These are phyloP conservation scores for Amanita jacksonii DNA, from an alignment of 768 basidiomycete genomes.

Conservation along the genomic window DNA sequence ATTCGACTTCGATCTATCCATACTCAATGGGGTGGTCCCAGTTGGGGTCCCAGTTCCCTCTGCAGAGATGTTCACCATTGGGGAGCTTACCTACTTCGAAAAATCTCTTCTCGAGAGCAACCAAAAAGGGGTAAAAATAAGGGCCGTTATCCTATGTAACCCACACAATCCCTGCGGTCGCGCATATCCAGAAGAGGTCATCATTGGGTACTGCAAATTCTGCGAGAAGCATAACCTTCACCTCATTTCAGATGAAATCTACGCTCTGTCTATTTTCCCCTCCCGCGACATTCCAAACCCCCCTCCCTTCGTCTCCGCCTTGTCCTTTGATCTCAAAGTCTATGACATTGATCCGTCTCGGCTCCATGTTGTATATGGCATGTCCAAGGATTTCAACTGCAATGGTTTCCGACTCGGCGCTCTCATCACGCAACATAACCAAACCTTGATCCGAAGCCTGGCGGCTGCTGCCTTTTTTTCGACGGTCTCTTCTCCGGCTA, in stretches of 20 bases:
- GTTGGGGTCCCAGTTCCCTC: slow-evolving; percentile 8
- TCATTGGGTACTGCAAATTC: slow-evolving; percentile 14
- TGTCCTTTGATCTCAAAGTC: slow-evolving; percentile 14
- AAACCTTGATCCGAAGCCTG: slow-evolving; percentile 12
- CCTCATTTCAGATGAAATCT: slow-evolving; percentile 22
- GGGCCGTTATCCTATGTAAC: slow-evolving; percentile 20
- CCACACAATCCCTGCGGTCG: slow-evolving; percentile 22
- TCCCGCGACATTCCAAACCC: slow-evolving; percentile 14
- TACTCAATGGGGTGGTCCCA: slow-evolving; percentile 6
- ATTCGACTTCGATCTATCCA: slow-evolving; percentile 10
- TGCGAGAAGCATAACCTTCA: slow-evolving; percentile 17
- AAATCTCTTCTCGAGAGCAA: slow-evolving; percentile 10
- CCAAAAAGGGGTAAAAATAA: slow-evolving; percentile 12
- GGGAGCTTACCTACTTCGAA: slow-evolving; percentile 15
- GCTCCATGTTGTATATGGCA: slow-evolving; percentile 20
- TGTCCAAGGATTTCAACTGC: slow-evolving; percentile 22
- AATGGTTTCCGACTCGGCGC: slow-evolving; percentile 20
- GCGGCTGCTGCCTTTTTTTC: slow-evolving; percentile 13
- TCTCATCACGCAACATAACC: slow-evolving; percentile 10
- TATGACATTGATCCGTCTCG: slow-evolving; percentile 15
- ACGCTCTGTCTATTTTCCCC: slow-evolving; percentile 17
- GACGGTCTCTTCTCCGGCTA: slow-evolving; percentile 16
- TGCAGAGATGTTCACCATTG: slow-evolving; percentile 9
- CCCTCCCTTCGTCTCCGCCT: slow-evolving; percentile 15
- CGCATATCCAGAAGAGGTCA: slow-evolving; percentile 13